Evolutionary conservation across 2,329 filamentous ascomycete species (phyloP).

Genomic region (Dactylellina drechsleri): DNA sequence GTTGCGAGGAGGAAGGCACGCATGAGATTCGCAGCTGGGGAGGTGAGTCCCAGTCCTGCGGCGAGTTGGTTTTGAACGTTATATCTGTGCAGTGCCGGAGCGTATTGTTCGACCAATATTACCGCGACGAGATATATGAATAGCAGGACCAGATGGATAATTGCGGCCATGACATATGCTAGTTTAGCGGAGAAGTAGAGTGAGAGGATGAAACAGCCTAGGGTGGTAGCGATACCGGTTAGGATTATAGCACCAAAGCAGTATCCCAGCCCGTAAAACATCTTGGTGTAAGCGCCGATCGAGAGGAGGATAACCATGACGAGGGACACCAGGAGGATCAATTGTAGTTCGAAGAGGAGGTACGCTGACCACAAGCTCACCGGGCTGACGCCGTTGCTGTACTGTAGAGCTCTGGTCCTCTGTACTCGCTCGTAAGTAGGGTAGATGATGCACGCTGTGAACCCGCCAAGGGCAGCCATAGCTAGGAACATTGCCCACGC

Average conservation of each 20-base stretch:
- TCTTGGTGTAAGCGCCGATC: conserved; percentile 32
- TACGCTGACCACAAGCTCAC: conserved; percentile 88
- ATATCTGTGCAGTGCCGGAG: conserved; percentile 75
- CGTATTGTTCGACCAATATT: conserved; percentile 77
- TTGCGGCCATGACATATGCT: conserved; percentile 31
- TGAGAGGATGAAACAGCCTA: conserved; percentile 83
- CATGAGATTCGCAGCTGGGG: conserved; percentile 80
- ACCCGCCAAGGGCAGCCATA: conserved; percentile 81
- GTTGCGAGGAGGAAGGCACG: conserved; percentile 79
- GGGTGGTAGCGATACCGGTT: conserved; percentile 79
- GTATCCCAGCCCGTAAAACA: conserved; percentile 81
- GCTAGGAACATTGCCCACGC: conserved; percentile 68
- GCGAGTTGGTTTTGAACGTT: conserved; percentile 74
- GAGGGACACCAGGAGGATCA: conserved; percentile 64
- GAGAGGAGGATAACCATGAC: conserved; percentile 66
- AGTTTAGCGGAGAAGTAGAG: conserved; percentile 62
- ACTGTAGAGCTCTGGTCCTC: conserved; percentile 84
- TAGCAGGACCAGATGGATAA: conserved; percentile 70
- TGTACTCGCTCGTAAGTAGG: conserved; percentile 81
- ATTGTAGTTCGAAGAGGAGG: conserved; percentile 78
- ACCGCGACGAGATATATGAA: conserved; percentile 77
- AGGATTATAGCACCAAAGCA: conserved; percentile 82
- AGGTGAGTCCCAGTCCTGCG: conserved; percentile 77
- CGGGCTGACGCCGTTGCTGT: conserved; percentile 87
- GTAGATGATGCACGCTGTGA: conserved; percentile 78